These are phyloP conservation scores for Sordariomycetes sp. DNA, from an alignment of 2,329 filamentous ascomycete species.

Conservation along the genomic window DNA sequence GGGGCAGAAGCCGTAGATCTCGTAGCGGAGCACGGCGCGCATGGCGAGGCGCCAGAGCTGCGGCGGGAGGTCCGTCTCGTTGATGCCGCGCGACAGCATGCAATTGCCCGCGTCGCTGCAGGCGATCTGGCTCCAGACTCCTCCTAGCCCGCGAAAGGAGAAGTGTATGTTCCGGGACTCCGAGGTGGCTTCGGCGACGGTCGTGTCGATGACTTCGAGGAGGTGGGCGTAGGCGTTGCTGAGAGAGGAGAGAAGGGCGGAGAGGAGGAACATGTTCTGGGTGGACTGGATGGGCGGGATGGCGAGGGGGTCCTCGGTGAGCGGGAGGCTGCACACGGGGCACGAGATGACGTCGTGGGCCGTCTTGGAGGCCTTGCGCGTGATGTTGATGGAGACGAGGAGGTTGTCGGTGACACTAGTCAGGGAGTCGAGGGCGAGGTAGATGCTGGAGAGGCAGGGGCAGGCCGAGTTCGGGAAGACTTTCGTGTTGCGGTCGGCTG, in stretches of 20 bases:
- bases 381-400: slow-evolving; percentile 29
- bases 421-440: slow-evolving; percentile 35
- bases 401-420: slow-evolving; percentile 30
- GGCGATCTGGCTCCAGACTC: slow-evolving; percentile 27
- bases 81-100: slow-evolving; percentile 14
- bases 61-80: slow-evolving; percentile 33
- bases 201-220: slow-evolving; percentile 38
- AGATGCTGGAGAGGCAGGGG: slow-evolving; percentile 34
- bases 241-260: slow-evolving; percentile 41
- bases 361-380: slow-evolving; percentile 30
- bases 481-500: background rate
- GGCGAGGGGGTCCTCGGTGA: slow-evolving; percentile 18
- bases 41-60: slow-evolving; percentile 39
- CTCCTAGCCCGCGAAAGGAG: slow-evolving; percentile 30
- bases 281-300: slow-evolving; percentile 32
- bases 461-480: slow-evolving; percentile 16
- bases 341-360: slow-evolving; percentile 40
- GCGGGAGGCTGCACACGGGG: slow-evolving; percentile 26
- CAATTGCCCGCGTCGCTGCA: slow-evolving; percentile 12
- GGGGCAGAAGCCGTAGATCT: slow-evolving; percentile 38
- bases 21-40: slow-evolving; percentile 38
- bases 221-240: slow-evolving; percentile 44
- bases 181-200: slow-evolving; percentile 27
- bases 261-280: slow-evolving; percentile 46
- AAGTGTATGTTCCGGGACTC: slow-evolving; percentile 29